Conservation (phyloP, 1,284 basidiomycete species). For the Cryptococcus hybrid region DNA sequence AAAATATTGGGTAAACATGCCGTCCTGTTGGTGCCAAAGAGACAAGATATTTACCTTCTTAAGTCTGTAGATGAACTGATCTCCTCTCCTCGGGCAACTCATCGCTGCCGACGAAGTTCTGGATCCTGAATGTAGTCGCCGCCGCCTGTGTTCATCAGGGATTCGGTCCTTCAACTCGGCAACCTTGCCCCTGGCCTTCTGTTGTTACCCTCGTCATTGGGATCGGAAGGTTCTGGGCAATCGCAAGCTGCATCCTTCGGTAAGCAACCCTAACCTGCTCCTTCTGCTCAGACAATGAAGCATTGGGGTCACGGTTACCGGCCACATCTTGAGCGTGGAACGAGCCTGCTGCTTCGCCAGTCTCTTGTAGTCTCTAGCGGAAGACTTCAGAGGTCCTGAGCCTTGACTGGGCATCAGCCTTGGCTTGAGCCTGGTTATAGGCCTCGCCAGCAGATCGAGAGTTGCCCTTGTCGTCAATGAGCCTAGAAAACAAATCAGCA, state of each 20-base stretch:
- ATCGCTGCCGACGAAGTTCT: constrained; percentile 75
- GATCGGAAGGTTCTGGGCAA: background rate
- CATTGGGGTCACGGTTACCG: constrained; percentile 51
- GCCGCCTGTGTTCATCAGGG: constrained; percentile 44
- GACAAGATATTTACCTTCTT: constrained; percentile 57
- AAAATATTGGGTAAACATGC: background rate
- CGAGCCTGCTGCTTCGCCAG: constrained; percentile 48
- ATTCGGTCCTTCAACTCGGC: constrained; percentile 57
- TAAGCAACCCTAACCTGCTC: constrained; percentile 45
- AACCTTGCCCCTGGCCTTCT: constrained; percentile 48
- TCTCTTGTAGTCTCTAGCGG: constrained; percentile 39
- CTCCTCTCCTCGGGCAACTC: constrained; percentile 84
- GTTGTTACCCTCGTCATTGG: constrained; percentile 60
- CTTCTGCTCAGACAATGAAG: constrained; percentile 37
- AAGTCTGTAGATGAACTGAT: constrained; percentile 43
- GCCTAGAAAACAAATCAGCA: constrained; percentile 11
- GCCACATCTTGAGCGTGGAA: constrained; percentile 55
- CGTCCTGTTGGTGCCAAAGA: background rate
- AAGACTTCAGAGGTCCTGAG: constrained; percentile 3
- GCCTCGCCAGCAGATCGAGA: constrained; percentile 44
- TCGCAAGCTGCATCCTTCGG: constrained; percentile 21
- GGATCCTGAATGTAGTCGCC: constrained; percentile 27
- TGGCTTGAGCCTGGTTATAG: constrained; percentile 40
- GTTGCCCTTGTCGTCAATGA: constrained; percentile 47
- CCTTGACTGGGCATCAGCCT: constrained; percentile 29